These are phyloP conservation scores for Sutorius australiensis DNA, from an alignment of 768 basidiomycete genomes.

Conservation along the genomic window DNA sequence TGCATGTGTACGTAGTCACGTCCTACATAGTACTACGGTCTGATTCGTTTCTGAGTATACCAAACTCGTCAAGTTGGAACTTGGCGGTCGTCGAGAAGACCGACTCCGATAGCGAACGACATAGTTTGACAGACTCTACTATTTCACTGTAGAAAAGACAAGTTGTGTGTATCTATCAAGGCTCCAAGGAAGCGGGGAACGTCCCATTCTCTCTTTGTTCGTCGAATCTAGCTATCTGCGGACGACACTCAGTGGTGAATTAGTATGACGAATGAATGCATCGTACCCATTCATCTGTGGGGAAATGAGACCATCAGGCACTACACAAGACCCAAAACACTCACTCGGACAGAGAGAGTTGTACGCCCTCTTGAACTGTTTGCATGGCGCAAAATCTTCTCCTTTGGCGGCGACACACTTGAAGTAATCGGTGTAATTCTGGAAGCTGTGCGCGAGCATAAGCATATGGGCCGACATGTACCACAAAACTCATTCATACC, in stretches of 20 bases:
- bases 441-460: conserved; percentile 53
- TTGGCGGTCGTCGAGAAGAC: not conserved
- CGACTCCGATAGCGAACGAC: not conserved
- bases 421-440: conserved; percentile 98
- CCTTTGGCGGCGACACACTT: conserved; percentile 96
- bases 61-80: not conserved
- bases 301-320: conserved; percentile 8
- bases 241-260: not conserved
- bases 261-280: not conserved
- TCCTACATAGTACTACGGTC: not conserved
- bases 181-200: conserved; percentile 89
- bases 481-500: conserved; percentile 49
- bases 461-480: not conserved
- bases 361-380: conserved; percentile 96
- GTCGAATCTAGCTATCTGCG: conserved; percentile 83
- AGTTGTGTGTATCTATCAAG: conserved; percentile 37
- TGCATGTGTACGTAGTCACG: conserved; percentile 1
- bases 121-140: conserved; percentile 8
- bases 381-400: conserved; percentile 97
- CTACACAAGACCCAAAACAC: conserved; percentile 33
- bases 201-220: conserved; percentile 91
- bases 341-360: conserved; percentile 96
- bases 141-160: conserved; percentile 1
- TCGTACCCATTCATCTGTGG: conserved; percentile 86
- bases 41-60: not conserved